These are phyloP conservation scores for Tetrapisispora phaffii DNA, from an alignment of 805 yeast genomes.

Conservation along the genomic window DNA sequence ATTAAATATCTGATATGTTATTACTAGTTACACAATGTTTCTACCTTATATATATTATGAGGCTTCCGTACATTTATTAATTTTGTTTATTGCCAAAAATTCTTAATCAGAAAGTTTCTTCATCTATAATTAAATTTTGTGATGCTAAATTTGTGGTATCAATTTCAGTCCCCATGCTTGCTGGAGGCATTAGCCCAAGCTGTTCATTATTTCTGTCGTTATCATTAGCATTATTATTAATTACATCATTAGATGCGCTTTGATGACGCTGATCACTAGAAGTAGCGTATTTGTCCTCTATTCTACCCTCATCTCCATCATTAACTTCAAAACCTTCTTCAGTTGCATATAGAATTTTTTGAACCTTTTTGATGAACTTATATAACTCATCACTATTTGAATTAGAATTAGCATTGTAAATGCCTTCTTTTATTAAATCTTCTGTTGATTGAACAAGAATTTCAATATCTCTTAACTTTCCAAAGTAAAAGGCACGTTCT, in stretches of 20 bases:
- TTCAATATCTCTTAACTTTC: slow-evolving; percentile 83
- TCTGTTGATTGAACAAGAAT: slow-evolving; percentile 57
- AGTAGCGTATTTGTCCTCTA: slow-evolving; percentile 13
- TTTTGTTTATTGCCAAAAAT: background rate
- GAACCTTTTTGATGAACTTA: slow-evolving; percentile 50
- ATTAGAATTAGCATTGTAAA: slow-evolving; percentile 22
- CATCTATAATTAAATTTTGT: slow-evolving; percentile 28
- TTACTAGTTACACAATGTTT: slow-evolving; percentile 1
- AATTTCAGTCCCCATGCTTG: background rate
- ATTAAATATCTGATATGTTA: slow-evolving; percentile 1
- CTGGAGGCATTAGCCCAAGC: background rate
- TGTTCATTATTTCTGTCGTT: background rate
- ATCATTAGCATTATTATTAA: background rate
- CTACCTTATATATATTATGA: background rate
- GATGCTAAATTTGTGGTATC: slow-evolving; percentile 6
- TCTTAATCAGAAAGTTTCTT: slow-evolving; percentile 23
- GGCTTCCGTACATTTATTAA: background rate
- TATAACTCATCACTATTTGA: slow-evolving; percentile 27
- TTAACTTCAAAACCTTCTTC: slow-evolving; percentile 75
- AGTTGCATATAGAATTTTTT: slow-evolving; percentile 66
- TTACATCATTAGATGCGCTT: slow-evolving; percentile 1
- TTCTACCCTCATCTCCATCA: slow-evolving; percentile 12
- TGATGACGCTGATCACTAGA: slow-evolving; percentile 32
- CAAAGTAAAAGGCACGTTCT: slow-evolving; percentile 85
- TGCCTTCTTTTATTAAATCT: slow-evolving; percentile 40